Percentiles rank a stretch among this genome's conserved stretches.
phyloP scores from a whole-genome alignment of 192 early-diverging fungal species.

The Entophlyctis luteolus region DNA sequence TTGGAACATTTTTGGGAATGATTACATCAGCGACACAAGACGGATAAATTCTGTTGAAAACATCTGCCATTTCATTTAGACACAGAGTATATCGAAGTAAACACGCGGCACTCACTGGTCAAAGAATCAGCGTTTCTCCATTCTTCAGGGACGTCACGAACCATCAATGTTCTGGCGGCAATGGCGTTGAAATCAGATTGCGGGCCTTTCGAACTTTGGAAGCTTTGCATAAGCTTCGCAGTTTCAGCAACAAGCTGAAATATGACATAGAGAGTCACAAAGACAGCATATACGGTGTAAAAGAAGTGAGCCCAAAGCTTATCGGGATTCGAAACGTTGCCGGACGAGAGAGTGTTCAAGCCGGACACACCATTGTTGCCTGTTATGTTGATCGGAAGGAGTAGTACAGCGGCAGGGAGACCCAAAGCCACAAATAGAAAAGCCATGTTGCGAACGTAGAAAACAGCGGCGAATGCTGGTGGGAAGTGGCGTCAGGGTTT shows the following conservation, averaged over 20 bases:
- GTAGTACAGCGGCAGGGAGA: constrained; percentile 50
- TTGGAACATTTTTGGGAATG: constrained; percentile 3
- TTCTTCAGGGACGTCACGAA: constrained; percentile 65
- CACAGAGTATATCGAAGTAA: constrained; percentile 23
- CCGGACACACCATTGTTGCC: constrained; percentile 47
- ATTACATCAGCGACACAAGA: constrained; percentile 31
- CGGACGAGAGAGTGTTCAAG: constrained; percentile 61
- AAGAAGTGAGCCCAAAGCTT: constrained; percentile 70
- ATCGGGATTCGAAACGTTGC: constrained; percentile 56
- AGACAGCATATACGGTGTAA: constrained; percentile 19
- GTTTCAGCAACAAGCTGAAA: constrained; percentile 59
- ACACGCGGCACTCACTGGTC: constrained; percentile 32
- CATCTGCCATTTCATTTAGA: not conserved
- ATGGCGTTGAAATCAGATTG: constrained; percentile 44
- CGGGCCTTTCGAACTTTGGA: constrained; percentile 40
- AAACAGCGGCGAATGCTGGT: constrained; percentile 72
- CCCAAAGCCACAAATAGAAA: constrained; percentile 60
- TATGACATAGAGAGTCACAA: constrained; percentile 44
- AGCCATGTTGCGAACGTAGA: constrained; percentile 64
- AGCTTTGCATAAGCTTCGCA: constrained; percentile 61
- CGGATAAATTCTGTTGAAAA: constrained; percentile 35
- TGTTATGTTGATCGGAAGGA: constrained; percentile 71
- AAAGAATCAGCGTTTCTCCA: constrained; percentile 47
- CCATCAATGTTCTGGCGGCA: constrained; percentile 62
- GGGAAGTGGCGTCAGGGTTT: not conserved